Percentiles rank a stretch among this genome's conserved stretches.
phyloP scores from a whole-genome alignment of 192 early-diverging fungal genomes.

The Backusella mclennaniae region DNA sequence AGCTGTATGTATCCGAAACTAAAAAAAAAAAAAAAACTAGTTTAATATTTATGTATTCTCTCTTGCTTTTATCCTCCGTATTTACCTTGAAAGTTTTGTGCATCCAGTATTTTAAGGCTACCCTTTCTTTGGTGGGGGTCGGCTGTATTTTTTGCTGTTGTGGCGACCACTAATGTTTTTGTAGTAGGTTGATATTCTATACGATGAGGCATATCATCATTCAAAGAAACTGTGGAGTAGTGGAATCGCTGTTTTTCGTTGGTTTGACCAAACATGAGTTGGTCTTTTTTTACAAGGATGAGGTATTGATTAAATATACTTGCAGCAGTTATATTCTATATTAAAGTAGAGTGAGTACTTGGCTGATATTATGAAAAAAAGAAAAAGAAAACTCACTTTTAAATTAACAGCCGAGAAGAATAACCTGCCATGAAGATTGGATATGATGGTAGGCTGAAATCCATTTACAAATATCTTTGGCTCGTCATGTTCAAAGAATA shows the following conservation, averaged over 20 bases:
- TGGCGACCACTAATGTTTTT: conserved; percentile 66
- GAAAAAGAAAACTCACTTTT: conserved; percentile 43
- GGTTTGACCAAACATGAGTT: conserved; percentile 70
- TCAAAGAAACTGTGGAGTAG: conserved; percentile 62
- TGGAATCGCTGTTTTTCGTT: conserved; percentile 88
- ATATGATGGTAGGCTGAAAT: conserved; percentile 82
- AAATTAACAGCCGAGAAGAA: conserved; percentile 84
- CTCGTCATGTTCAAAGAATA: conserved; percentile 42
- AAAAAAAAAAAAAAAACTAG: neutral
- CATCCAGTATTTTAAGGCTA: conserved; percentile 67
- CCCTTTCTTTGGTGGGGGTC: conserved; percentile 43
- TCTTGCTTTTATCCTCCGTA: neutral
- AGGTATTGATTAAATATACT: conserved; percentile 49
- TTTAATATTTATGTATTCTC: neutral
- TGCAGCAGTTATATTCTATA: conserved; percentile 33
- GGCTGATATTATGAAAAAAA: neutral
- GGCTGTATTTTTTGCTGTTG: conserved; percentile 33
- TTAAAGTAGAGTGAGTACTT: neutral
- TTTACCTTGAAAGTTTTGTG: conserved; percentile 71
- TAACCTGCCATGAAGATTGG: conserved; percentile 64
- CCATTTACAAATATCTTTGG: conserved; percentile 75
- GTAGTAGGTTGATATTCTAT: conserved; percentile 60
- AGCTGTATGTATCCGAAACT: conserved; percentile 44
- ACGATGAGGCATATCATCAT: conserved; percentile 62
- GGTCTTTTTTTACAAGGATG: conserved; percentile 60